These are phyloP conservation scores for Gossypium schwendimanii DNA, from an alignment of 441 rosid species.

Conservation along the genomic window DNA sequence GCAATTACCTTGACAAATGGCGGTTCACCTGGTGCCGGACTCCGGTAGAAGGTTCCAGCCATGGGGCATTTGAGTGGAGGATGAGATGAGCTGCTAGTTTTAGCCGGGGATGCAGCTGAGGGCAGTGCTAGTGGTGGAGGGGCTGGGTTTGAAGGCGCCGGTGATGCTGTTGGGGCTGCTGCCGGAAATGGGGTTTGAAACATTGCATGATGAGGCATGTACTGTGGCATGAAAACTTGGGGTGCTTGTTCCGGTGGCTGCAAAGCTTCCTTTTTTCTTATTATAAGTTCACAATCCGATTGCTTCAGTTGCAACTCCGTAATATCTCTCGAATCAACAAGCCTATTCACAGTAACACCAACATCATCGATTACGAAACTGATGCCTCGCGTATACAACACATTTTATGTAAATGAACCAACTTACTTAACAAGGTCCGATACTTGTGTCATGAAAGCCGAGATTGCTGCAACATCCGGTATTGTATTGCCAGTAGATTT, in stretches of 20 bases:
- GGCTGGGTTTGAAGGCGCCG: conserved; percentile 27
- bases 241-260: conserved; percentile 43
- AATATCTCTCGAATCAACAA: conserved; percentile 86
- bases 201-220: conserved; percentile 34
- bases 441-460: conserved; percentile 79
- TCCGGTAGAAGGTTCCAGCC: conserved; percentile 91
- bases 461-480: conserved; percentile 45
- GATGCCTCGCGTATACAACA: background rate
- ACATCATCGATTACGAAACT: background rate
- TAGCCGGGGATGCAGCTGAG: conserved; percentile 31
- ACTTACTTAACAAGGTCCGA: conserved; percentile 80
- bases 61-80: conserved; percentile 77
- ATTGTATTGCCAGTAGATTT: conserved; percentile 24
- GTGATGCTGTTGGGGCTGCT: conserved; percentile 28
- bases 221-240: conserved; percentile 40
- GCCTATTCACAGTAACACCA: conserved; percentile 38
- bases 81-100: conserved; percentile 43
- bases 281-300: conserved; percentile 63
- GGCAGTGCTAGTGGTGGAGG: conserved; percentile 30
- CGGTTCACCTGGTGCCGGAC: conserved; percentile 85
- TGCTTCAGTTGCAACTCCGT: conserved; percentile 82
- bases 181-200: conserved; percentile 36
- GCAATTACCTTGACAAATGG: conserved; percentile 72
- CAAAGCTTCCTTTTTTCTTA: conserved; percentile 83
- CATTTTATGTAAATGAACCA: background rate